A percentile compares a stretch with the other conserved stretches of the same genome.
phyloP scores from a whole-genome alignment of 169 alveolate genomes.

The Theileria parva region DNA sequence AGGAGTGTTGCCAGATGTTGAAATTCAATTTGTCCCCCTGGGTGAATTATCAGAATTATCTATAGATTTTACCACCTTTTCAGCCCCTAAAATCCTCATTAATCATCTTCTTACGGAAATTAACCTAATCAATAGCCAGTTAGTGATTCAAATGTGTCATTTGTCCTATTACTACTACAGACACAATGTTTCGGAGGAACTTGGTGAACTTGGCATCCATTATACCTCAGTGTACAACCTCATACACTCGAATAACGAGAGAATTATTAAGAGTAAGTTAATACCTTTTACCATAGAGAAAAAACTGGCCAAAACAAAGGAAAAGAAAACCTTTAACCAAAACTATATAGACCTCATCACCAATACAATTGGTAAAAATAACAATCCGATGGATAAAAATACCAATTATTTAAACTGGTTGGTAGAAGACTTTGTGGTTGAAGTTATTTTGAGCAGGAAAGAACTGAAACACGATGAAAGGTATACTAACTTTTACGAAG shows the following conservation, averaged over 20 bases:
- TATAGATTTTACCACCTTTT: not conserved
- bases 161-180: conserved; percentile 25
- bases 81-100: conserved; percentile 34
- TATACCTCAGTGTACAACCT: conserved; percentile 33
- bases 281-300: conserved; percentile 43
- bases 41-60: conserved; percentile 39
- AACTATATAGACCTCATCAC: conserved; percentile 23
- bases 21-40: conserved; percentile 30
- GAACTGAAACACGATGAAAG: conserved; percentile 25
- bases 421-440: conserved; percentile 56
- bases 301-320: conserved; percentile 20
- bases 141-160: conserved; percentile 50
- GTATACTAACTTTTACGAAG: conserved; percentile 48
- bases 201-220: conserved; percentile 14
- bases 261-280: conserved; percentile 22
- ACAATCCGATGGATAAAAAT: conserved; percentile 8
- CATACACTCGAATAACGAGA: conserved; percentile 32
- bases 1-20: conserved; percentile 31
- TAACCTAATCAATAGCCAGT: conserved; percentile 31
- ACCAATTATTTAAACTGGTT: conserved; percentile 10
- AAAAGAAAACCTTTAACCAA: conserved; percentile 15
- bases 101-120: conserved; percentile 13
- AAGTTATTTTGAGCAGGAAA: conserved; percentile 51
- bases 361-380: conserved; percentile 10
- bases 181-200: conserved; percentile 45